Evolutionary conservation across 2,329 filamentous ascomycete genomes (phyloP), one percentile per base, ranked within the genome.

Genomic region (Trichoderma sp.): DNA sequence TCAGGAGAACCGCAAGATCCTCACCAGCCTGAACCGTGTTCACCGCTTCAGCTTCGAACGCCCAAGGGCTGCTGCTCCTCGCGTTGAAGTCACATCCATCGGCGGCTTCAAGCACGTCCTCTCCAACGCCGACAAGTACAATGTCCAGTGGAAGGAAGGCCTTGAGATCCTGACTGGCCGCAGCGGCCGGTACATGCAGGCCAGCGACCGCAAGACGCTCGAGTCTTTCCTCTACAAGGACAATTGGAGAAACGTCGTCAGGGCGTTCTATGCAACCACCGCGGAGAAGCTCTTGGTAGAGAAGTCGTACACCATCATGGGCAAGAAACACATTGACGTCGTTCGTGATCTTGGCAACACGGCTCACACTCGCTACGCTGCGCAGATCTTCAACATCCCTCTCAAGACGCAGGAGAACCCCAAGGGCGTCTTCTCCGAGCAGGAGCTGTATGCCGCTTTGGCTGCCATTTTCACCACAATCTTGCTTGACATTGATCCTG

Each of bases 301-400:
- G 32, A 91, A 92, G 77, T 87, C 86, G 54, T 91, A 88, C 77
- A 85, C 83, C 68, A 83, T 94, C 1, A 79, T 74, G 32, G 80
- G 77, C 0, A 75, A 73, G 66, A 85, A 83, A 4, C 89, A 92
- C 75, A 85, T 93, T 51, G 92, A 96, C 73, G 83, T 94, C 4
- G 81, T 92, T 11, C 86, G 89, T 28, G 89, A 92, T 67, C 85
- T 93, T 1, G 89, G 87, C 30, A 93, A 93, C 75, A 79, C 91
- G 30, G 85, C 84, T 0, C 89, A 90, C 6, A 86, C 89, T 4
- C 83, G 87, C 73, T 92, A 91, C 51, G 87, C 86, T 0, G 82
- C 90, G 2, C 84, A 85, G 5, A 82, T 84, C 26, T 91, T 92
- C 75, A 87, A 88, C 59, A 80, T 93, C 4, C 90, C 91, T 0